These are phyloP conservation scores for Auriscalpium orientale DNA, from an alignment of 768 basidiomycete genomes.

Conservation along the genomic window DNA sequence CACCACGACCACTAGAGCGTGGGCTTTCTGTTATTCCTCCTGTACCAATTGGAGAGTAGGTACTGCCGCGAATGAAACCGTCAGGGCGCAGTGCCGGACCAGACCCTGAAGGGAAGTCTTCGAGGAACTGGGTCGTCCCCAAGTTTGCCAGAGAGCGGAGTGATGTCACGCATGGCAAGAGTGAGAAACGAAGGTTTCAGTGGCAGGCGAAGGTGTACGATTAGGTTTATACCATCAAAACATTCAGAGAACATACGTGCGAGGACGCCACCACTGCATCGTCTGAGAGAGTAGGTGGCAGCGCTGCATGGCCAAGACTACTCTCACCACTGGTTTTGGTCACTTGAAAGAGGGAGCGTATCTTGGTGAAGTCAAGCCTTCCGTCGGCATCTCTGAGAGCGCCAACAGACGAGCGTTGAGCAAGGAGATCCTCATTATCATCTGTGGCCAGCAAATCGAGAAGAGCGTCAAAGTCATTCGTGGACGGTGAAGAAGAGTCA, in stretches of 20 bases:
- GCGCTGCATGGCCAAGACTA: neutral
- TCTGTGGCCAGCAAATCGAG: conserved; percentile 15
- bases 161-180: no score
- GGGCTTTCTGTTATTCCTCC: neutral
- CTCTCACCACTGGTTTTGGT: neutral
- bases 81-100: neutral
- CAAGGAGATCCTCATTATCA: conserved; percentile 7
- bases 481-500: no score
- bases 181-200: neutral
- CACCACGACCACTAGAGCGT: neutral
- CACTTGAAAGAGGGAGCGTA: conserved; percentile 7
- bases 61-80: neutral
- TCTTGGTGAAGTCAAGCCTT: conserved; percentile 14
- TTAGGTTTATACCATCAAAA: neutral
- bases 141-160: no score
- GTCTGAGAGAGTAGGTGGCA: neutral
- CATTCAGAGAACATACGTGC: neutral
- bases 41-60: neutral
- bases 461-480: conserved; percentile 12
- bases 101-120: neutral
- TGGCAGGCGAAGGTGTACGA: neutral
- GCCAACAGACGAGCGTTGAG: conserved; percentile 1
- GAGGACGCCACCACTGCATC: neutral
- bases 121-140: no score
- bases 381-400: conserved; percentile 10